These are phyloP conservation scores for Camellia sinensis DNA, from an alignment of 148 eudicot species.

Conservation along the genomic window DNA sequence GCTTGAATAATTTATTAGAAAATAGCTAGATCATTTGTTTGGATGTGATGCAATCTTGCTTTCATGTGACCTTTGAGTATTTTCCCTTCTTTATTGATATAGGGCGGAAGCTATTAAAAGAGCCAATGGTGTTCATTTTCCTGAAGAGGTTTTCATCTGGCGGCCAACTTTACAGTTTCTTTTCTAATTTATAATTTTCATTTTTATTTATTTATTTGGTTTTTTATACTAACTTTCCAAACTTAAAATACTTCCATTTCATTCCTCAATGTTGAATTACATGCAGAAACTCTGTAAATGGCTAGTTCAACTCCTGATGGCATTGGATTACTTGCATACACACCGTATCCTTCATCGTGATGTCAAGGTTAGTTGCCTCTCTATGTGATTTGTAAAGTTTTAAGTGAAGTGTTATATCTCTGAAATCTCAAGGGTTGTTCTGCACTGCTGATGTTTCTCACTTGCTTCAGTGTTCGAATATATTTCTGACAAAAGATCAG, in stretches of 20 bases:
- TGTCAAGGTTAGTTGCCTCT: constrained; percentile 62
- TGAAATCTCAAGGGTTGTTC: neutral
- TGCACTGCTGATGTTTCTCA: constrained; percentile 21
- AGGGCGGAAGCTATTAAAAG: constrained; percentile 90
- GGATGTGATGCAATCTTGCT: constrained; percentile 6
- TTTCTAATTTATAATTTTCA: neutral
- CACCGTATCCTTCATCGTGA: constrained; percentile 90
- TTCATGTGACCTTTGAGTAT: constrained; percentile 14
- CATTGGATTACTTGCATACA: constrained; percentile 81
- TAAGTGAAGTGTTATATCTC: neutral
- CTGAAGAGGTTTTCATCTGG: constrained; percentile 69
- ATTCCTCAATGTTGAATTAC: constrained; percentile 9
- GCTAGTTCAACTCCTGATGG: constrained; percentile 86
- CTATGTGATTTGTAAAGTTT: neutral
- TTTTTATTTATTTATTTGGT: neutral
- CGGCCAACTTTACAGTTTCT: neutral
- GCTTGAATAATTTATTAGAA: neutral
- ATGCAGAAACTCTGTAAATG: constrained; percentile 86
- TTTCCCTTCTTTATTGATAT: constrained; percentile 20
- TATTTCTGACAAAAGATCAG: constrained; percentile 85
- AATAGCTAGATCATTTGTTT: neutral
- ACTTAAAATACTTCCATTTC: constrained; percentile 2
- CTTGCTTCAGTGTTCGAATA: constrained; percentile 80
- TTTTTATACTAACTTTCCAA: no score
- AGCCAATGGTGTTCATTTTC: constrained; percentile 65